Conservation (phyloP, 257 asterid genomes). For the Fraxinus pennsylvanica region DNA sequence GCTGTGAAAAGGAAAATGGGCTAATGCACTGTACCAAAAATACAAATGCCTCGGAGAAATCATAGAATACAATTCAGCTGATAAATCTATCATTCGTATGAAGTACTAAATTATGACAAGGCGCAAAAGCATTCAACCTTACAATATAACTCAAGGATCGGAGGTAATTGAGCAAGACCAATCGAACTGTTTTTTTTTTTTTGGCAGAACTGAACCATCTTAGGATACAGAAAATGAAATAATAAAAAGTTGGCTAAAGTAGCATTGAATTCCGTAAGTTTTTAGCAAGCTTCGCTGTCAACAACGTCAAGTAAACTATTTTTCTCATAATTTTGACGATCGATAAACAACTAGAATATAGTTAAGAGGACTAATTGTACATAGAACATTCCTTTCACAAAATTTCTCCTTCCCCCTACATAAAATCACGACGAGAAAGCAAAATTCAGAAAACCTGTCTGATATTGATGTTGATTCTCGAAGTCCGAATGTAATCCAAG, state of each 20-base stretch:
- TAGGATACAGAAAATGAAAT: neutral
- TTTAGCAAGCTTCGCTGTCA: neutral
- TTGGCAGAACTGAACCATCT: neutral
- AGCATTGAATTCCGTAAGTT: neutral
- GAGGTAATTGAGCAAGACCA: neutral
- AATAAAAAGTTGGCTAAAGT: neutral
- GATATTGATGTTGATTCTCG: conserved; percentile 92
- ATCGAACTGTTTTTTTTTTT: too few species aligned
- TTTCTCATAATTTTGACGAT: neutral
- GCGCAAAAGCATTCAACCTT: too few species aligned
- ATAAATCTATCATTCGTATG: too few species aligned
- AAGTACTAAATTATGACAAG: neutral
- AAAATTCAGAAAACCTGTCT: conserved; percentile 69
- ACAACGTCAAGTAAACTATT: neutral
- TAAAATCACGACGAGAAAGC: neutral
- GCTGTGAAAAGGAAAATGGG: too few species aligned
- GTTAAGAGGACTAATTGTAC: neutral
- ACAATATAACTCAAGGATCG: too few species aligned
- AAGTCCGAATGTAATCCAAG: conserved; percentile 66
- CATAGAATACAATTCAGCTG: too few species aligned
- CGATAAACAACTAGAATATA: neutral
- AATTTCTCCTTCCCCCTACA: neutral
- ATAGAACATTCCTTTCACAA: neutral
- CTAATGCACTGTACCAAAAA: too few species aligned
- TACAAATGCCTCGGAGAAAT: too few species aligned